Evolutionary conservation across 106 monocot genomes (phyloP), one percentile per base, ranked within the genome.

Genomic region (Platanthera guangdongensis): DNA sequence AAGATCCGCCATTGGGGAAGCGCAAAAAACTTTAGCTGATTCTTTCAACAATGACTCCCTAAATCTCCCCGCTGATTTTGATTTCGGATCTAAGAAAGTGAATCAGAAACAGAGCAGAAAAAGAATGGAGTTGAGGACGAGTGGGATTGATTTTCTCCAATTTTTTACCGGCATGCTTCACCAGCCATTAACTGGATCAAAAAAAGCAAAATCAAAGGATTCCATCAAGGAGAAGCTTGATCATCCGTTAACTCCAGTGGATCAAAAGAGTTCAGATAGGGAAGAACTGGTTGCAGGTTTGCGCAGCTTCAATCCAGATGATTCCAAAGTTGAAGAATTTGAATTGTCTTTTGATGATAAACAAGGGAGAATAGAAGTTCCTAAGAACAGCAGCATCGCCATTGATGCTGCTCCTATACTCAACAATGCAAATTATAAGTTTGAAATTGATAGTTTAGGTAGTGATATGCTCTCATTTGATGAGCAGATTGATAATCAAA

Each of bases 81-180:
- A 84, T 50, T 18, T 48, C 21, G 70, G 69, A 4, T 64, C 21
- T 15, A 85, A 65, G 83, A 89, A 83, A 70, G 50, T 21, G 47
- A 85, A 78, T 63, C 49, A 22, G 25, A 87, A 81, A 50, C 11
- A 71, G 15, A 71, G 71, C 68, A 85, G 71, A 76, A 88, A 83
- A 81, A 87, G 75, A 53, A 82, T 54, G 57, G 86, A 86, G 46
- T 53, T 82, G 12, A 76, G 74, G 32, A n/a, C 52, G 4, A 64
- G 77, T 49, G 82, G 70, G 57, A 48, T 47, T 71, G 86, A 88
- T 77, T 71, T 90, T 53, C 32, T 88, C 0, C 75, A 79, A 65
- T 92, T 82, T 76, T 45, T 95, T 22, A 76, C 74, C 6, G 62
- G 75, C n/a, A 64, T 88, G 30, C 71, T 92, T 76, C 52, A 79